Evolutionary conservation across 1,139 yeast species (phyloP).

Genomic region (Zhuliangozyma parablackwelliae): DNA sequence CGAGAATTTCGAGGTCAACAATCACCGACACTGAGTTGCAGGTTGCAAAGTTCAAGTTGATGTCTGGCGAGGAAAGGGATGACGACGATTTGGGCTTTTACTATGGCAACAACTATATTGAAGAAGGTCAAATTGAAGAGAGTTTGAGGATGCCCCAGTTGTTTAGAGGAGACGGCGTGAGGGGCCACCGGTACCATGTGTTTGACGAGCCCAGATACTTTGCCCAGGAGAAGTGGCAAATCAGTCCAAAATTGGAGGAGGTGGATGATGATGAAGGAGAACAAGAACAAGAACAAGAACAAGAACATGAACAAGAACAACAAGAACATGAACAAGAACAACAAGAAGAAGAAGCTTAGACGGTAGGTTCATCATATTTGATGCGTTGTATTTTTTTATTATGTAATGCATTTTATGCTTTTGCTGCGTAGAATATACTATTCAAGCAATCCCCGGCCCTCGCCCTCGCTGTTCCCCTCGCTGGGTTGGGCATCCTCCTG

Average conservation of each 20-base stretch:
- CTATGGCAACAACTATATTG: slow-evolving; percentile 54
- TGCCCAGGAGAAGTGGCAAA: slow-evolving; percentile 21
- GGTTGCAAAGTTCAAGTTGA: slow-evolving; percentile 81
- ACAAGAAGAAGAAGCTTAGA: background rate
- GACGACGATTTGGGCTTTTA: slow-evolving; percentile 38
- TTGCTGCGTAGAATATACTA: too few species aligned
- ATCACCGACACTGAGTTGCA: slow-evolving; percentile 96
- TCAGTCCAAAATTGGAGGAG: slow-evolving; percentile 1
- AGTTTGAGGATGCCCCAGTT: slow-evolving; percentile 74
- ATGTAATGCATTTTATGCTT: too few species aligned
- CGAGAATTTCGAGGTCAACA: slow-evolving; percentile 87
- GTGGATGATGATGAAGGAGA: background rate
- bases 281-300: slow-evolving; percentile 1
- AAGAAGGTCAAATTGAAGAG: slow-evolving; percentile 54
- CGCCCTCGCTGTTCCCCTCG: slow-evolving; percentile 1
- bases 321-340: background rate
- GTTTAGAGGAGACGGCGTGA: slow-evolving; percentile 88
- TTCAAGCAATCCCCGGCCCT: too few species aligned
- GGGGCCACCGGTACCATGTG: slow-evolving; percentile 92
- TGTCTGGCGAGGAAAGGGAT: slow-evolving; percentile 38
- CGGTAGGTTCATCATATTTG: too few species aligned
- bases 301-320: background rate
- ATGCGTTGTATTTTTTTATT: too few species aligned
- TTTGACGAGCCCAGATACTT: slow-evolving; percentile 87
- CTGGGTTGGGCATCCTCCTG: slow-evolving; percentile 1